Conservation (phyloP, 768 basidiomycete genomes). For the Panus rudis region DNA sequence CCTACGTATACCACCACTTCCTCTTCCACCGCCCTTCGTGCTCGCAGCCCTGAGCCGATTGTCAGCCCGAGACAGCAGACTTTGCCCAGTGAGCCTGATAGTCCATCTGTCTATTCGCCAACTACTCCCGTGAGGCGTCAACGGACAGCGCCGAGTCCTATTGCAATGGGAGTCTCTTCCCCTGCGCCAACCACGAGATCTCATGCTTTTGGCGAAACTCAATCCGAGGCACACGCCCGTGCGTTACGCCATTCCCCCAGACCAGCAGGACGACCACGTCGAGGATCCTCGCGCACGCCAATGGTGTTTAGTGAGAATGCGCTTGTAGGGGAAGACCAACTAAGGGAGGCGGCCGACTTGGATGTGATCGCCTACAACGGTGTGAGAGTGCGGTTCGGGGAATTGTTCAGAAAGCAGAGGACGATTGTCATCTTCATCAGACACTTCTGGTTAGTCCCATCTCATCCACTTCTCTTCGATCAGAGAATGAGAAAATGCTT, state of each 20-base stretch:
- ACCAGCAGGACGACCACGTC: neutral
- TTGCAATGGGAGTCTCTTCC: conserved; percentile 13
- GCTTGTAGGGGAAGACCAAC: conserved; percentile 46
- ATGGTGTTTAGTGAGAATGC: conserved; percentile 36
- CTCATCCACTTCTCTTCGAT: conserved; percentile 1
- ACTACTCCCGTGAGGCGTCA: conserved; percentile 2
- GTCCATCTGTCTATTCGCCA: too few species aligned
- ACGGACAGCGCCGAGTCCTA: conserved; percentile 14
- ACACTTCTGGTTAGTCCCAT: conserved; percentile 59
- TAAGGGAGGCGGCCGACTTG: conserved; percentile 54
- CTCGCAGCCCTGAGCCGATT: too few species aligned
- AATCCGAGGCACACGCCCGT: neutral
- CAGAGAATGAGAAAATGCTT: conserved; percentile 2
- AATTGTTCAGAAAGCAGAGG: conserved; percentile 48
- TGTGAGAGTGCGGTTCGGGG: conserved; percentile 56
- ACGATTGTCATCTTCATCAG: conserved; percentile 82
- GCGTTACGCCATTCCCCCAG: neutral
- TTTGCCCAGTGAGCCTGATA: too few species aligned
- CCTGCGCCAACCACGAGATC: conserved; percentile 11
- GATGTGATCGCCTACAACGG: conserved; percentile 66
- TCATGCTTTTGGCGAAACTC: conserved; percentile 7
- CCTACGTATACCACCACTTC: neutral
- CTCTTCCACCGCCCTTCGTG: conserved; percentile 5
- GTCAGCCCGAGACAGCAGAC: too few species aligned
- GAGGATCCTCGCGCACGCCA: neutral